phyloP scores from a whole-genome alignment of 768 basidiomycete genomes.

The Tulasnella sp. region DNA sequence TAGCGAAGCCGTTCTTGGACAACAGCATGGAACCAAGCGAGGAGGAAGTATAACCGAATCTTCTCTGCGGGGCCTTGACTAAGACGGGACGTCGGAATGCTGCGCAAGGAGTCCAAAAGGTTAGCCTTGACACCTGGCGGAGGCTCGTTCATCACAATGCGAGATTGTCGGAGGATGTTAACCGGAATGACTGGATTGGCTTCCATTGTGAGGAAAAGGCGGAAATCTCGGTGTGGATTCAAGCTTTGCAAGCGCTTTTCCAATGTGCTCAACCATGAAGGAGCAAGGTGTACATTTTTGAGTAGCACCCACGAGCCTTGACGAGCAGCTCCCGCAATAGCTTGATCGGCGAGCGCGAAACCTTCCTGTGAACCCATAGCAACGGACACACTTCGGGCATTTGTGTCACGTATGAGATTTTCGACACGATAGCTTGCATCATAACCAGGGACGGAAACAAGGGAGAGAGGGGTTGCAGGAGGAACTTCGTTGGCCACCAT shows the following conservation, averaged over 20 bases:
- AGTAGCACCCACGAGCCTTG: slow-evolving; percentile 93
- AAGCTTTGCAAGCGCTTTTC: slow-evolving; percentile 94
- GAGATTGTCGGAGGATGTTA: slow-evolving; percentile 90
- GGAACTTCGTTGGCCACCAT: slow-evolving; percentile 74
- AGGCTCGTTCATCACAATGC: slow-evolving; percentile 97
- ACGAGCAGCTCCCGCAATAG: slow-evolving; percentile 81
- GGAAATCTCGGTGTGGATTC: slow-evolving; percentile 80
- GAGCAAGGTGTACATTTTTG: slow-evolving; percentile 94
- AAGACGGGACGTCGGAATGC: slow-evolving; percentile 57
- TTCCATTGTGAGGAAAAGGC: slow-evolving; percentile 97
- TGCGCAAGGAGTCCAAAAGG: slow-evolving; percentile 73
- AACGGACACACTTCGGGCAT: slow-evolving; percentile 69
- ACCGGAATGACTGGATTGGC: slow-evolving; percentile 89
- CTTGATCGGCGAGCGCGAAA: slow-evolving; percentile 90
- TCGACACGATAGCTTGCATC: slow-evolving; percentile 98
- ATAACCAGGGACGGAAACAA: slow-evolving; percentile 90
- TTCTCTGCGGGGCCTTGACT: slow-evolving; percentile 86
- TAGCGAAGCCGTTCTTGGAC: slow-evolving; percentile 95
- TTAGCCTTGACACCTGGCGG: slow-evolving; percentile 96
- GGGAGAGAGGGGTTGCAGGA: slow-evolving; percentile 69
- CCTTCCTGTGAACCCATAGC: slow-evolving; percentile 99
- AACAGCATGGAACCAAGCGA: slow-evolving; percentile 98
- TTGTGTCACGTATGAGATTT: slow-evolving; percentile 64
- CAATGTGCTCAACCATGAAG: slow-evolving; percentile 87
- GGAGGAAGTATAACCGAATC: slow-evolving; percentile 81